phyloP scores from a whole-genome alignment of 2,329 filamentous ascomycete genomes.

The Botrytis cinerea region DNA sequence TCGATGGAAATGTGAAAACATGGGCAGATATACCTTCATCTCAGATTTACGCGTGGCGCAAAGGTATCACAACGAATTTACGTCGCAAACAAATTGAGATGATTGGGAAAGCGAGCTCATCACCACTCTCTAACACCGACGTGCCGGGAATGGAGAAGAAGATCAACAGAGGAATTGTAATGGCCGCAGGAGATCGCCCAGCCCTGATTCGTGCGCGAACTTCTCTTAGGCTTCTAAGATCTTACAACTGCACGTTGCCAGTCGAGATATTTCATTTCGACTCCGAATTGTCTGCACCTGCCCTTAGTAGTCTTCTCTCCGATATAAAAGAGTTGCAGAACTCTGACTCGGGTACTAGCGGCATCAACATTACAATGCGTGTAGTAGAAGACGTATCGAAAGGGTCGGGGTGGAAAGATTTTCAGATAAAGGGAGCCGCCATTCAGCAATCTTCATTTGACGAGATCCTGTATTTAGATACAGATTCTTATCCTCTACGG shows the following conservation, averaged over 20 bases:
- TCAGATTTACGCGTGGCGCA: slow-evolving; percentile 29
- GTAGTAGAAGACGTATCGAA: slow-evolving; percentile 28
- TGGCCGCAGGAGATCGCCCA: slow-evolving; percentile 30
- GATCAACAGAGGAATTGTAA: slow-evolving; percentile 30
- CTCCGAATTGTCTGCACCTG: slow-evolving; percentile 25
- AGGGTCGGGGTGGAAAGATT: slow-evolving; percentile 32
- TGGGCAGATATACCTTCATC: slow-evolving; percentile 29
- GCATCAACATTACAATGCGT: slow-evolving; percentile 25
- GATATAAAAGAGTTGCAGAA: neutral
- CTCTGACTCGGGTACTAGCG: neutral
- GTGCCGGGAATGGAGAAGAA: neutral
- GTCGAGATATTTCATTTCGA: slow-evolving; percentile 33
- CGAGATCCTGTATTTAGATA: slow-evolving; percentile 32
- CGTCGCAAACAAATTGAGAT: slow-evolving; percentile 14
- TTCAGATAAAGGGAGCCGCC: slow-evolving; percentile 32
- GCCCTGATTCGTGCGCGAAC: slow-evolving; percentile 30
- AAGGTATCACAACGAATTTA: slow-evolving; percentile 27
- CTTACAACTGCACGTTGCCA: slow-evolving; percentile 32
- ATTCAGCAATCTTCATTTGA: slow-evolving; percentile 33
- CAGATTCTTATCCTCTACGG: slow-evolving; percentile 29
- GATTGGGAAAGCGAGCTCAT: slow-evolving; percentile 13
- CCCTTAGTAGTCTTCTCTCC: neutral
- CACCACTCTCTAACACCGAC: neutral
- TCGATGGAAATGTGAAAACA: slow-evolving; percentile 24
- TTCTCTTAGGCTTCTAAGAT: slow-evolving; percentile 28